A percentile compares a stretch with the other conserved stretches of the same genome.
Conservation (phyloP, 2,329 filamentous ascomycete species). For the Colletotrichum theobromicola region DNA sequence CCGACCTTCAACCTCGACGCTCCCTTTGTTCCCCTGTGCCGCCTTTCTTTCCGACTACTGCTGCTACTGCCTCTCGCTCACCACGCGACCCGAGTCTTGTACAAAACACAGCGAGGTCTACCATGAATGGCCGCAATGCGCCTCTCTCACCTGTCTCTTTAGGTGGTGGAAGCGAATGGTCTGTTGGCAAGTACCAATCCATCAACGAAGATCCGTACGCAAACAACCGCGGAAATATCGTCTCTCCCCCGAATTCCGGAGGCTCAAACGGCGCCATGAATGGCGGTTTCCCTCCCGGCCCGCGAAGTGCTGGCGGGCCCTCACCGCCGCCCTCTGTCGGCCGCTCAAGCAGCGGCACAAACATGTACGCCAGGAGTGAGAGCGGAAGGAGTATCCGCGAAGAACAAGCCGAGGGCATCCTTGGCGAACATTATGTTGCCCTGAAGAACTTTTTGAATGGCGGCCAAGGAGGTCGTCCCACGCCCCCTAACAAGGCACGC, state of each 20-base stretch:
- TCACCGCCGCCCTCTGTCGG: constrained; percentile 91
- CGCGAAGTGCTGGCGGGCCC: constrained; percentile 65
- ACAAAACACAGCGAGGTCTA: constrained; percentile 28
- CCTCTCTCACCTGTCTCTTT: constrained; percentile 83
- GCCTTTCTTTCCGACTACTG: constrained; percentile 24
- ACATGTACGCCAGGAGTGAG: constrained; percentile 69
- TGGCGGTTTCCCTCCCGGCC: constrained; percentile 58
- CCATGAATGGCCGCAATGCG: constrained; percentile 77
- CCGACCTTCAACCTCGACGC: background rate
- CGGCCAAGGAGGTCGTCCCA: constrained; percentile 78
- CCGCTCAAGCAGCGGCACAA: constrained; percentile 81
- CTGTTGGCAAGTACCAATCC: constrained; percentile 70
- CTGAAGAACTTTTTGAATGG: constrained; percentile 78
- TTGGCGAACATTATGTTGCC: constrained; percentile 82
- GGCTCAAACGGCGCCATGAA: constrained; percentile 65
- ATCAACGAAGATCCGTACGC: constrained; percentile 57
- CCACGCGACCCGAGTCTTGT: background rate
- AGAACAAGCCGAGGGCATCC: constrained; percentile 67
- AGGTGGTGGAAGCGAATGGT: constrained; percentile 86
- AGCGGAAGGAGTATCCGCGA: constrained; percentile 64
- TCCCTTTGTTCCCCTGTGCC: constrained; percentile 16
- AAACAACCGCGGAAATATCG: constrained; percentile 63
- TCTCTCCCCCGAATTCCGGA: constrained; percentile 74
- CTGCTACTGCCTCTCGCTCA: constrained; percentile 26
- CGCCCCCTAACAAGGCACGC: constrained; percentile 84